phyloP scores from a whole-genome alignment of 1,284 basidiomycete genomes.

The Trichosporon faecale region DNA sequence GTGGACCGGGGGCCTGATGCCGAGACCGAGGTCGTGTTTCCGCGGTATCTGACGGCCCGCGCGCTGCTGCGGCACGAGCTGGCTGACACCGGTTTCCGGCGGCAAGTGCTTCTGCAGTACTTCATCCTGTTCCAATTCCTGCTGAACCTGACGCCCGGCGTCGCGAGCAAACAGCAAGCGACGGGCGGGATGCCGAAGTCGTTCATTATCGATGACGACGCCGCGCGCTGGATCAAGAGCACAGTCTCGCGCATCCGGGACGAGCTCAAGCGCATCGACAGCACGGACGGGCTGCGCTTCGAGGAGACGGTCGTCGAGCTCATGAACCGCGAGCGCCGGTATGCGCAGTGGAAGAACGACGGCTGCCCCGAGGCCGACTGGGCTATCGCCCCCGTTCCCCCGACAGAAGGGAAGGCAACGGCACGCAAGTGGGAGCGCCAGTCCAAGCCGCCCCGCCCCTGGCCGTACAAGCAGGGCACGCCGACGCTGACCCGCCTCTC shows the following conservation, averaged over 20 bases:
- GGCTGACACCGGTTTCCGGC: slow-evolving; percentile 47
- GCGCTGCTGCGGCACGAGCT: slow-evolving; percentile 44
- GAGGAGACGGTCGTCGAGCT: slow-evolving; percentile 39
- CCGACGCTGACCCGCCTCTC: slow-evolving; percentile 36
- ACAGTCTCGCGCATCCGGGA: slow-evolving; percentile 35
- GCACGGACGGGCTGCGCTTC: slow-evolving; percentile 36
- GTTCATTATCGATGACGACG: slow-evolving; percentile 40
- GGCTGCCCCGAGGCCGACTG: slow-evolving; percentile 43
- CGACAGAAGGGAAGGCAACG: slow-evolving; percentile 17
- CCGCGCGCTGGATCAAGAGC: slow-evolving; percentile 36
- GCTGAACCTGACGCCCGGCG: slow-evolving; percentile 41
- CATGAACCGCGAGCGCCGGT: slow-evolving; percentile 42
- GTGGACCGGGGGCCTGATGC: slow-evolving; percentile 27
- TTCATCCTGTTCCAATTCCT: slow-evolving; percentile 51
- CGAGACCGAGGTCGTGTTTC: slow-evolving; percentile 37
- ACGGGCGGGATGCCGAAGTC: slow-evolving; percentile 48
- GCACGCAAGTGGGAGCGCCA: slow-evolving; percentile 26
- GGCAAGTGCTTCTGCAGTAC: slow-evolving; percentile 50
- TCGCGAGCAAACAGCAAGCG: slow-evolving; percentile 42
- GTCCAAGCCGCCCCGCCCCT: slow-evolving; percentile 29
- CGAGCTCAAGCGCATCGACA: slow-evolving; percentile 39
- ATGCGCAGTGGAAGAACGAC: slow-evolving; percentile 50
- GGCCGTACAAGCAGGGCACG: slow-evolving; percentile 41
- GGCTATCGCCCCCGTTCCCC: slow-evolving; percentile 35
- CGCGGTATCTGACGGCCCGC: slow-evolving; percentile 46